phyloP scores from a whole-genome alignment of 352 stramenopile species.

The Peronosclerospora sorghi region DNA sequence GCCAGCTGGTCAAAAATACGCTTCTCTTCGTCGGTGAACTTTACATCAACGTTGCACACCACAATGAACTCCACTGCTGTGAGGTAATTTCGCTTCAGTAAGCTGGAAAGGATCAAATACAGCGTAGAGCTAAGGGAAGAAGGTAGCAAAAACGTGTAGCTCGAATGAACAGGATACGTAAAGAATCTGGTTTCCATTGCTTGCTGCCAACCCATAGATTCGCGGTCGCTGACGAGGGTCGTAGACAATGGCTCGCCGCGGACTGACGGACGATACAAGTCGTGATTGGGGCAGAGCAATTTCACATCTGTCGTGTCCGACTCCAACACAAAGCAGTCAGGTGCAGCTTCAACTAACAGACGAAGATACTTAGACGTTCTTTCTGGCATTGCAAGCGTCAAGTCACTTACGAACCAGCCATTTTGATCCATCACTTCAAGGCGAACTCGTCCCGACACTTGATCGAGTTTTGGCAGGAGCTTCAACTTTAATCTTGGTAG shows the following conservation, averaged over 20 bases:
- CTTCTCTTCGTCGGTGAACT: constrained; percentile 91
- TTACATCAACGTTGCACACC: constrained; percentile 93
- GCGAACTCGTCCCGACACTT: constrained; percentile 33
- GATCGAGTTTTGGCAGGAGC: constrained; percentile 67
- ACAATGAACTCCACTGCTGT: constrained; percentile 94
- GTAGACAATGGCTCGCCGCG: constrained; percentile 71
- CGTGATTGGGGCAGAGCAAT: constrained; percentile 72
- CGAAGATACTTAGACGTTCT: constrained; percentile 40
- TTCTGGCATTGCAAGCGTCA: constrained; percentile 28
- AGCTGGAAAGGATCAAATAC: constrained; percentile 96
- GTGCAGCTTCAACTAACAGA: constrained; percentile 32
- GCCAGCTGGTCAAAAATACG: constrained; percentile 95
- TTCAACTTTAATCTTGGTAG: constrained; percentile 95
- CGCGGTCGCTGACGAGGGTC: constrained; percentile 64
- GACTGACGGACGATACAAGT: constrained; percentile 69
- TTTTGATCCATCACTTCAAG: constrained; percentile 73
- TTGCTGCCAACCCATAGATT: constrained; percentile 74
- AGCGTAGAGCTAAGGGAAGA: constrained; percentile 93
- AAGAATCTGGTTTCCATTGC: constrained; percentile 91
- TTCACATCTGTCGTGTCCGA: constrained; percentile 72
- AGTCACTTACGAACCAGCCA: constrained; percentile 73
- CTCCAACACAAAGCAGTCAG: constrained; percentile 62
- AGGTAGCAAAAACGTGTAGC: constrained; percentile 89
- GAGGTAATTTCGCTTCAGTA: constrained; percentile 91
- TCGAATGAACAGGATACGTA: constrained; percentile 96